These are phyloP conservation scores for Raphanus raphanistrum DNA, from an alignment of 345 rosid species.

Conservation along the genomic window DNA sequence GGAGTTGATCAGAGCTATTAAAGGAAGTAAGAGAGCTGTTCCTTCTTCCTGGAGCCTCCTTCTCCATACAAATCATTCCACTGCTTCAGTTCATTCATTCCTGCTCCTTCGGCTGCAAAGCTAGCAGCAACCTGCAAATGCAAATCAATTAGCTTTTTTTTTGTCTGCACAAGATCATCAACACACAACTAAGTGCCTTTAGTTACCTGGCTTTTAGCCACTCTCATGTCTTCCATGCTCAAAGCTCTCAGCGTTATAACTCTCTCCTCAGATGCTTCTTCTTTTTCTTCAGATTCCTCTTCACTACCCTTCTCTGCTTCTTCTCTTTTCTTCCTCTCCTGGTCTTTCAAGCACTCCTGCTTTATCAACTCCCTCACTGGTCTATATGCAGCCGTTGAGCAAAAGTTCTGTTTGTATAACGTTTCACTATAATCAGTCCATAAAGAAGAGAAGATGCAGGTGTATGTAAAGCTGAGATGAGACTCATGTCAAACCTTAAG, in stretches of 20 bases:
- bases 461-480: not conserved
- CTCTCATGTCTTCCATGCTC: constrained; percentile 89
- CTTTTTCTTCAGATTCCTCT: constrained; percentile 40
- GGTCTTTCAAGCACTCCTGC: constrained; percentile 75
- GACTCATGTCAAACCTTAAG: constrained; percentile 70
- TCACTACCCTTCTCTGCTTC: constrained; percentile 54
- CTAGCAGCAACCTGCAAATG: constrained; percentile 80
- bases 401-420: constrained; percentile 71
- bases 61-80: constrained; percentile 93
- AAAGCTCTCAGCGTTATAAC: constrained; percentile 67
- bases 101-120: constrained; percentile 77
- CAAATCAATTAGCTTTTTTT: not conserved
- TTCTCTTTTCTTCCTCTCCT: constrained; percentile 52
- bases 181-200: not conserved
- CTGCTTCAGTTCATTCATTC: constrained; percentile 81
- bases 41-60: constrained; percentile 95
- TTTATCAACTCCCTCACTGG: constrained; percentile 90
- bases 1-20: constrained; percentile 27
- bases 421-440: constrained; percentile 12
- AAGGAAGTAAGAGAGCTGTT: constrained; percentile 85
- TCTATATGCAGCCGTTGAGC: constrained; percentile 90
- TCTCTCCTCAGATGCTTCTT: constrained; percentile 58
- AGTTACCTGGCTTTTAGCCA: constrained; percentile 86
- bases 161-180: constrained; percentile 5
- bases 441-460: not conserved